Percentiles rank a stretch among this genome's conserved stretches.
Evolutionary conservation across 2,329 filamentous ascomycete genomes (phyloP).

Genomic region (Moelleriella libera): DNA sequence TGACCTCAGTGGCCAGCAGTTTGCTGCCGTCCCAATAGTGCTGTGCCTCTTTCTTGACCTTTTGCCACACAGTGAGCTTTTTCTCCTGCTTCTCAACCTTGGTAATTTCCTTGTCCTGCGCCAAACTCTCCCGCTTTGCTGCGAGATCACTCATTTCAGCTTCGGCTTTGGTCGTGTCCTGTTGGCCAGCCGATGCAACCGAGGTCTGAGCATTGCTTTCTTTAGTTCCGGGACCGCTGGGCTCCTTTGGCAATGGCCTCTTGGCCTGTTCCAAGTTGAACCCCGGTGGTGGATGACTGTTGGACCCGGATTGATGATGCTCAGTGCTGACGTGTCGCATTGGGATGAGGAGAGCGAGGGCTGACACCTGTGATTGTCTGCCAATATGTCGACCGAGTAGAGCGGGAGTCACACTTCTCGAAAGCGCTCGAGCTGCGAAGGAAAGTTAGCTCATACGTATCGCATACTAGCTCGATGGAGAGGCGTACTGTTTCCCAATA

Average conservation of each 20-base stretch:
- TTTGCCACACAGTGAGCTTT: constrained; percentile 80
- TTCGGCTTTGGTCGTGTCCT: constrained; percentile 23
- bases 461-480: not conserved
- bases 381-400: constrained; percentile 31
- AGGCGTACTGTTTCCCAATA: constrained; percentile 31
- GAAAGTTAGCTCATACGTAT: too few relatives aligned
- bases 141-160: constrained; percentile 46
- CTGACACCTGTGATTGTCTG: constrained; percentile 30
- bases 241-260: constrained; percentile 58
- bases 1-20: constrained; percentile 79
- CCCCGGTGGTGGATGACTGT: constrained; percentile 64
- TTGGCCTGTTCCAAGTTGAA: constrained; percentile 86
- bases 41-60: constrained; percentile 82
- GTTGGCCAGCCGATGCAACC: constrained; percentile 13
- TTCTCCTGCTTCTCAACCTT: constrained; percentile 55
- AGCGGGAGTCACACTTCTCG: constrained; percentile 30
- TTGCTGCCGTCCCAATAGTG: constrained; percentile 99
- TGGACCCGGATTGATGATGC: constrained; percentile 35
- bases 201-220: constrained; percentile 13
- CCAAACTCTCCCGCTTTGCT: constrained; percentile 45
- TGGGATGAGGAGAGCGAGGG: constrained; percentile 43
- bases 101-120: constrained; percentile 43
- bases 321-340: constrained; percentile 44
- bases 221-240: constrained; percentile 16
- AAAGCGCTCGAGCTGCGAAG: constrained; percentile 27